Conservation (phyloP, 192 early-diverging fungal genomes). For the Fimicolochytrium jonesii region DNA sequence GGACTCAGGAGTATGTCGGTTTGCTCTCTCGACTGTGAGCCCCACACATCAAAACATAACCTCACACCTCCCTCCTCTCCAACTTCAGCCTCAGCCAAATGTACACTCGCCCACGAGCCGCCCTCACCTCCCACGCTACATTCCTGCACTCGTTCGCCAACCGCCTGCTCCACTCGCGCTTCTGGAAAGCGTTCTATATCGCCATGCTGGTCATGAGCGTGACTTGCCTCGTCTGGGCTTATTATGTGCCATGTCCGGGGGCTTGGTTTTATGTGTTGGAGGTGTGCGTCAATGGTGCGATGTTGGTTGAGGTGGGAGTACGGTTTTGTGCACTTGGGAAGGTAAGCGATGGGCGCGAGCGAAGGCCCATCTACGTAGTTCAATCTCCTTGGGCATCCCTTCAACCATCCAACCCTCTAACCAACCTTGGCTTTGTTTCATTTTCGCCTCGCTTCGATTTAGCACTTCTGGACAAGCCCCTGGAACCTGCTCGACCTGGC, state of each 20-base stretch:
- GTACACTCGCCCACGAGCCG: too few relatives aligned
- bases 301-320: constrained; percentile 15
- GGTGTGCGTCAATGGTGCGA: constrained; percentile 5
- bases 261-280: constrained; percentile 16
- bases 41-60: too few relatives aligned
- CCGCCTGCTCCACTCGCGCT: constrained; percentile 11
- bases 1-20: too few relatives aligned
- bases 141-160: constrained; percentile 9
- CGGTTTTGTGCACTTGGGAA: constrained; percentile 19
- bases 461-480: constrained; percentile 20
- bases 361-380: too few relatives aligned
- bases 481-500: constrained; percentile 18
- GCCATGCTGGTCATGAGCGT: background rate
- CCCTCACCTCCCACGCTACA: too few relatives aligned
- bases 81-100: too few relatives aligned
- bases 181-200: constrained; percentile 16
- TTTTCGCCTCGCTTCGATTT: background rate
- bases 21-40: too few relatives aligned
- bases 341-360: too few relatives aligned
- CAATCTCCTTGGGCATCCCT: too few relatives aligned
- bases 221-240: background rate
- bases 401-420: too few relatives aligned
- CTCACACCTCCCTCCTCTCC: too few relatives aligned
- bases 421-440: too few relatives aligned
- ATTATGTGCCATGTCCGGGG: background rate